Evolutionary conservation across 306 rosid genomes (phyloP).

Genomic region (Geum urbanum): DNA sequence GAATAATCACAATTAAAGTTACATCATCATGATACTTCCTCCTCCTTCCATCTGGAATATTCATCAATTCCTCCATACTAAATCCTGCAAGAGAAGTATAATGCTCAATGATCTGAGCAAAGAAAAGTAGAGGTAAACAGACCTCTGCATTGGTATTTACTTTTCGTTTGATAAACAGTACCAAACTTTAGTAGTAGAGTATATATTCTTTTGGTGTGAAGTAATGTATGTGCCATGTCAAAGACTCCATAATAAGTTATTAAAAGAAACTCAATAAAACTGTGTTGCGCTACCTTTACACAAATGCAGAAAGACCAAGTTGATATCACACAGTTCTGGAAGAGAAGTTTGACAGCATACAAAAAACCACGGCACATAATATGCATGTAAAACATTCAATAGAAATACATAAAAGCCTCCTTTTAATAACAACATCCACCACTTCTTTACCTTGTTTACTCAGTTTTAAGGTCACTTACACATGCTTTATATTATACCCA

Average conservation of each 20-base stretch:
- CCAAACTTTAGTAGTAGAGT: not conserved
- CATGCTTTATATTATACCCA: not conserved
- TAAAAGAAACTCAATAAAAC: not conserved
- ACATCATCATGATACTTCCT: constrained; percentile 97
- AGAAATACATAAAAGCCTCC: not conserved
- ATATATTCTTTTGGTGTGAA: not conserved
- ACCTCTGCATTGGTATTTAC: not conserved
- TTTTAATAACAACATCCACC: not conserved
- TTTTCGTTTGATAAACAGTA: too few species aligned
- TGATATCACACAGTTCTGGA: not conserved
- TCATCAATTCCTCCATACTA: constrained; percentile 85
- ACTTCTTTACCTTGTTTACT: not conserved
- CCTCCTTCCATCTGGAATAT: constrained; percentile 83
- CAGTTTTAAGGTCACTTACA: not conserved
- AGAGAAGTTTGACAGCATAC: not conserved
- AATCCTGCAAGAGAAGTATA: constrained; percentile 52
- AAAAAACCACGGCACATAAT: constrained; percentile 1
- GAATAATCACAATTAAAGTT: constrained; percentile 77
- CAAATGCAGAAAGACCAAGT: not conserved
- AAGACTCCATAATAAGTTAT: not conserved
- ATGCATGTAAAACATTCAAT: not conserved
- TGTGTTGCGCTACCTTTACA: not conserved
- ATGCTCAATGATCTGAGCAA: not conserved
- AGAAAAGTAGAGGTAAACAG: not conserved
- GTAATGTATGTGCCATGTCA: not conserved